Evolutionary conservation across 2,329 filamentous ascomycete species (phyloP).

Genomic region (Penicillium sp.): DNA sequence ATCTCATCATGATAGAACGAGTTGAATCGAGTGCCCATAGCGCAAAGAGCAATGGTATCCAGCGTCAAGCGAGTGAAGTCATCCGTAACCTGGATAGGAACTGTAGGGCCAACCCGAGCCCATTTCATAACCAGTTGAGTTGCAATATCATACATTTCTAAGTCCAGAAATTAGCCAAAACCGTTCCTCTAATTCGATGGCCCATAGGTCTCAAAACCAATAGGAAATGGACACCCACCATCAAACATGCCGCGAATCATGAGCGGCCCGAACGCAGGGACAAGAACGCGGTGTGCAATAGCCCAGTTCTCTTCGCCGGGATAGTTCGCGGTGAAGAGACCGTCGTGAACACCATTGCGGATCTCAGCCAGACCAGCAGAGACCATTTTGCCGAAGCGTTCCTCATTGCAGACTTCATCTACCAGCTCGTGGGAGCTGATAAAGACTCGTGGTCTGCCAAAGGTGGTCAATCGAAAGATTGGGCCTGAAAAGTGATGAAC

Average conservation of each 20-base stretch:
- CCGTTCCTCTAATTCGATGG: background rate
- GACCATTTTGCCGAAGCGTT: conserved; percentile 62
- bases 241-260: conserved; percentile 47
- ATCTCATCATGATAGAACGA: conserved; percentile 67
- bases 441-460: conserved; percentile 49
- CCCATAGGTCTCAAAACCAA: background rate
- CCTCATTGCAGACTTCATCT: conserved; percentile 65
- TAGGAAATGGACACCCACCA: conserved; percentile 20
- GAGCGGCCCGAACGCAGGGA: conserved; percentile 51
- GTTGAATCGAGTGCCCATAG: conserved; percentile 74
- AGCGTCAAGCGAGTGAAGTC: conserved; percentile 73
- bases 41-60: conserved; percentile 69
- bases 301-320: conserved; percentile 59
- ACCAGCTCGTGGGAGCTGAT: conserved; percentile 56
- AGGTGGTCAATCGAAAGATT: conserved; percentile 59
- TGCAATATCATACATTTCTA: conserved; percentile 45
- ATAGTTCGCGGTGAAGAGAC: conserved; percentile 61
- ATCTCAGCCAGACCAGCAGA: conserved; percentile 54
- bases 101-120: conserved; percentile 52
- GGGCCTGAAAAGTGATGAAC: conserved; percentile 44
- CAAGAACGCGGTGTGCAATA: conserved; percentile 55
- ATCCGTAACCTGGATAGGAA: conserved; percentile 60
- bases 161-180: background rate
- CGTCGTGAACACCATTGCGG: conserved; percentile 62
- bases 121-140: conserved; percentile 44